Evolutionary conservation across 139 green algal species (phyloP).

Genomic region (Picochlorum sp.): DNA sequence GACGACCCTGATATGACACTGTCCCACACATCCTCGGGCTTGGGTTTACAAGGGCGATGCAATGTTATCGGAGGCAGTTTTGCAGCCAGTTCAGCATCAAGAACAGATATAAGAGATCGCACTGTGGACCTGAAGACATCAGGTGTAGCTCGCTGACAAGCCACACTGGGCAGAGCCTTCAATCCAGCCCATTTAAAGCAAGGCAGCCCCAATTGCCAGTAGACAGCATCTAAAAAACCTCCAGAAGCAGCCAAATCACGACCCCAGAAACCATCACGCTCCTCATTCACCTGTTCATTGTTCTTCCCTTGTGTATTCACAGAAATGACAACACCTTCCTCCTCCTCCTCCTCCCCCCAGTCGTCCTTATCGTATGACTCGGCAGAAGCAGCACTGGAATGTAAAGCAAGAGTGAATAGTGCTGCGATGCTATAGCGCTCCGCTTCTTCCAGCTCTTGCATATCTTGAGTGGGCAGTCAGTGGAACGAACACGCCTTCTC

Average conservation of each 20-base stretch:
- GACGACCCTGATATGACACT: slow-evolving; percentile 17
- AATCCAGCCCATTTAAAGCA: slow-evolving; percentile 20
- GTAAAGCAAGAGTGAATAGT: slow-evolving; percentile 60
- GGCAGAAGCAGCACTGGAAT: neutral
- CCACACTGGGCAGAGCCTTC: slow-evolving; percentile 30
- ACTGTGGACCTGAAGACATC: slow-evolving; percentile 12
- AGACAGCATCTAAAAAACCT: slow-evolving; percentile 41
- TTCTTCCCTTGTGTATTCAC: slow-evolving; percentile 5
- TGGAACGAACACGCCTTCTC: too few species aligned
- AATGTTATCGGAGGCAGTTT: slow-evolving; percentile 8
- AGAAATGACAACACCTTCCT: neutral
- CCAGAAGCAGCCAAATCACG: slow-evolving; percentile 41
- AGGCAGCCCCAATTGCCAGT: slow-evolving; percentile 32
- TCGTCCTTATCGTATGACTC: neutral
- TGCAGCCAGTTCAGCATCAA: slow-evolving; percentile 24
- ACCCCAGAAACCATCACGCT: slow-evolving; percentile 49
- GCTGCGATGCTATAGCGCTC: slow-evolving; percentile 51
- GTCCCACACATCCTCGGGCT: slow-evolving; percentile 16
- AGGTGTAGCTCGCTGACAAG: neutral
- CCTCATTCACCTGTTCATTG: slow-evolving; percentile 1
- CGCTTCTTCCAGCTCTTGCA: slow-evolving; percentile 47
- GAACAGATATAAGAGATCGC: slow-evolving; percentile 17
- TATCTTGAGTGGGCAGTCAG: slow-evolving; percentile 9
- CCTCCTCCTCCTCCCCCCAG: neutral
- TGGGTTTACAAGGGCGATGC: too few species aligned